Base-by-base conservation (phyloP, 331 rosid genomes). In the Phaseolus coccineus region DNA sequence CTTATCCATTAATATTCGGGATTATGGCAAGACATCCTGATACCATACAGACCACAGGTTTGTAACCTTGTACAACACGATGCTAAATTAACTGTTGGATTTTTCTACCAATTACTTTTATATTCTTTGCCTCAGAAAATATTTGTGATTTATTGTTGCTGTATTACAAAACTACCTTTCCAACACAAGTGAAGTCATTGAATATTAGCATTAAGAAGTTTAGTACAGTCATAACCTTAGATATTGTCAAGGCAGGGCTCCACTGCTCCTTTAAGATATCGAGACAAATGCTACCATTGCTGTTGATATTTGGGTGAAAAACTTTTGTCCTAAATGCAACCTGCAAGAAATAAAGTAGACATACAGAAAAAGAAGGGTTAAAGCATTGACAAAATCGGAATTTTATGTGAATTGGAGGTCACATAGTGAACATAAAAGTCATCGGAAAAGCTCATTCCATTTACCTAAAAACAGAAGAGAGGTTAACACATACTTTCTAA, bases 281-380 rank as follows among this genome's bases (percentile, higher is more conserved):
- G 37, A 93, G 94, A 84, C 97, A 93, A 68, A 93, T 91, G 79
- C 96, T 93, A 65, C 97, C 94, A 28, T 93, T 93, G 96, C 96
- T 93, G 87, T 93, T 93, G 87, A 91, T 93, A 71, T 93, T 93
- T 25, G 97, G 97, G 88, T 91, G 96, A 78, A 93, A 91, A 81
- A 91, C 94, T 81, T 89, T 93, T 24, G 97, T 93, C 90, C 94
- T 88, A 79, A 93, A 93, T 3, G 97, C 96, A 71, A 93, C 96
- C 97, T 93, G 87, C 40, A 75, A 69, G 59, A 73, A 62, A 19
- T 27, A 13, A 12, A 48, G 63, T 3, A 50, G 24, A 47, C 13
- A 68, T n/a, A 27, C 4, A 42, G 52, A 59, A 62, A 62, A 19
- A 9, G 50, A 73, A 71, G 22, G 50, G 81, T 66, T 52, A 66